Evolutionary conservation across 2,329 filamentous ascomycete genomes (phyloP), one percentile per base, ranked within the genome.

Genomic region (Escovopsis sp.): DNA sequence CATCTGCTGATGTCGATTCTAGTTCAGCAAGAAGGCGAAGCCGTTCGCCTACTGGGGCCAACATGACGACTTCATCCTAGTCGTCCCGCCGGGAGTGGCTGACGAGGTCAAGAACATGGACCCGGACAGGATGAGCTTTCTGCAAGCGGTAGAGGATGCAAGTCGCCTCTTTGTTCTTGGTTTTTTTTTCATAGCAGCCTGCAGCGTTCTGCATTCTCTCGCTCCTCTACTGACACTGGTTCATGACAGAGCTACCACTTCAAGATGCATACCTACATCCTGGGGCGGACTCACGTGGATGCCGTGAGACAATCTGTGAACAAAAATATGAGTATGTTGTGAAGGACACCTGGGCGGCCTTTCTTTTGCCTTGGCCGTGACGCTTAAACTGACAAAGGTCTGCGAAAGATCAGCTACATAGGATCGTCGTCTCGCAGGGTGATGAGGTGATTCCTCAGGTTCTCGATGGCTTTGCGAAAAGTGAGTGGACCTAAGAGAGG

Each of bases 301-400:
- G 36, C 36, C 5, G 36, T 38, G 7, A 33, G 36, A 23, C 33
- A 35, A 28, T 38, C 36, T 14, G 36, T 38, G 13, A 38, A 38
- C 15, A 38, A 38, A 11, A 38, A 38, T 17, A 38, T 38, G 36
- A 32, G 36, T 38, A 7, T 14, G 36, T 32, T n/a, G n/a, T n/a
- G n/a, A n/a, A n/a, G n/a, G n/a, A n/a, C n/a, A n/a, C n/a, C n/a
- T n/a, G n/a, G n/a, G n/a, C n/a, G n/a, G n/a, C n/a, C n/a, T n/a
- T n/a, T n/a, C n/a, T n/a, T n/a, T n/a, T n/a, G n/a, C n/a, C n/a
- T n/a, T n/a, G n/a, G n/a, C n/a, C n/a, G n/a, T n/a, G n/a, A n/a
- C n/a, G n/a, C n/a, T n/a, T n/a, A n/a, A n/a, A n/a, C n/a, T n/a
- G n/a, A n/a, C n/a, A n/a, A n/a, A n/a, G n/a, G n/a, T n/a, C n/a